Percentiles rank a stretch among this genome's conserved stretches.
phyloP scores from a whole-genome alignment of 768 basidiomycete genomes.

The Mycena chlorophos region DNA sequence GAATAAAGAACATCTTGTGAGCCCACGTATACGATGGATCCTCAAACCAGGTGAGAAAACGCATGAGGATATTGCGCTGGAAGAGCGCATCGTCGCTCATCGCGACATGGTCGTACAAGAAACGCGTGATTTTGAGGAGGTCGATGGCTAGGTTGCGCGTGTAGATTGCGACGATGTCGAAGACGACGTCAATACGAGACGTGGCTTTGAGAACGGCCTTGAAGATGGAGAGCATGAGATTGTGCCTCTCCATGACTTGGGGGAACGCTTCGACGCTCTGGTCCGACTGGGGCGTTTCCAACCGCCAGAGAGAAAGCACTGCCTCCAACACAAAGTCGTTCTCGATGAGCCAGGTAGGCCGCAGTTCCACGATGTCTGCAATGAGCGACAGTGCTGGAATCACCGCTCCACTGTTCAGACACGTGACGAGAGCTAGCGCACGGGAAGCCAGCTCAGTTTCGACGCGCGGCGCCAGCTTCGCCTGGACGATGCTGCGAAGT shows the following conservation, averaged over 20 bases:
- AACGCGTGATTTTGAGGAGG: constrained; percentile 72
- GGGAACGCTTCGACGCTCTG: constrained; percentile 43
- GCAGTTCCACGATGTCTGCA: constrained; percentile 68
- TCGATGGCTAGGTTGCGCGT: constrained; percentile 82
- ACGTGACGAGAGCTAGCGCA: constrained; percentile 53
- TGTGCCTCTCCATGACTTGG: constrained; percentile 59
- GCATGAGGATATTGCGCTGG: constrained; percentile 79
- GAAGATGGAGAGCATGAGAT: constrained; percentile 75
- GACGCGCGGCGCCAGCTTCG: constrained; percentile 74
- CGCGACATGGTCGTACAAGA: constrained; percentile 85
- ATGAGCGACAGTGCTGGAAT: constrained; percentile 76
- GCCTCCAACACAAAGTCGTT: constrained; percentile 68
- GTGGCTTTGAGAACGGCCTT: constrained; percentile 64
- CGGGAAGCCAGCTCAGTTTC: constrained; percentile 66
- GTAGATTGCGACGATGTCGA: constrained; percentile 82
- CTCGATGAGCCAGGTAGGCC: constrained; percentile 71
- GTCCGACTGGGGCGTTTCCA: constrained; percentile 47
- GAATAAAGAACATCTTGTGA: constrained; percentile 79
- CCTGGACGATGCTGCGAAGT: constrained; percentile 78
- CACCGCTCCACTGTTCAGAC: constrained; percentile 53
- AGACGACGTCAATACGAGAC: constrained; percentile 85
- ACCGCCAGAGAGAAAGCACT: constrained; percentile 72
- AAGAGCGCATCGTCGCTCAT: constrained; percentile 64
- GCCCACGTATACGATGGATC: constrained; percentile 60
- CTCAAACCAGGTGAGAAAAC: constrained; percentile 85